Conservation (phyloP, 192 early-diverging fungal species). For the Entomortierella beljakovae region DNA sequence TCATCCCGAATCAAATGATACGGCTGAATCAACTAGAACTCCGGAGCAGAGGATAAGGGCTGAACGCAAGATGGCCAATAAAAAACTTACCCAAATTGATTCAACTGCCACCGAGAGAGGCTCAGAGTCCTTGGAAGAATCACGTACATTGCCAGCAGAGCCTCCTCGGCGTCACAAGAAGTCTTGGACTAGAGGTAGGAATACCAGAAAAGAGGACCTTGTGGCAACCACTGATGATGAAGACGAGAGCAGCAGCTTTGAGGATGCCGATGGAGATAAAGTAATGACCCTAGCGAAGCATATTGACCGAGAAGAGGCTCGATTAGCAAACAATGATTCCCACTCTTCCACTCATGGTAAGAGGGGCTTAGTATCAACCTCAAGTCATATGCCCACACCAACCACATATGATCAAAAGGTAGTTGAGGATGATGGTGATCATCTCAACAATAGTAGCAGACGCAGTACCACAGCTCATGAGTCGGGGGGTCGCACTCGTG, state of each 20-base stretch:
- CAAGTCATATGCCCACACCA: background rate
- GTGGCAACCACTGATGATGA: slow-evolving; percentile 15
- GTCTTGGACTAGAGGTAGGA: slow-evolving; percentile 28
- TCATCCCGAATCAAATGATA: too few species aligned
- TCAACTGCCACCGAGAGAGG: too few species aligned
- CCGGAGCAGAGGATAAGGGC: background rate
- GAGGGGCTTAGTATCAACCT: background rate
- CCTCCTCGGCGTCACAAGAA: slow-evolving; percentile 33
- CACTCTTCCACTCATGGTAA: background rate
- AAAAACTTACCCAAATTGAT: too few species aligned
- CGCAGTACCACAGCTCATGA: background rate
- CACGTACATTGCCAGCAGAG: background rate
- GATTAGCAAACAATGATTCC: too few species aligned
- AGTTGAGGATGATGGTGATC: background rate
- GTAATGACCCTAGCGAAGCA: too few species aligned
- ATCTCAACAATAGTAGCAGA: background rate
- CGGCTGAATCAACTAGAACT: background rate
- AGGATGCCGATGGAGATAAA: too few species aligned
- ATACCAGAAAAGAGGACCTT: slow-evolving; percentile 38
- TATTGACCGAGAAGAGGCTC: too few species aligned
- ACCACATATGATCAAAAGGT: background rate
- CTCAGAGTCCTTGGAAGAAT: too few species aligned
- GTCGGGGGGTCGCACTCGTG: slow-evolving; percentile 18
- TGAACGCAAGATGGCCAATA: background rate
- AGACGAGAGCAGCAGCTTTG: slow-evolving; percentile 10